phyloP scores from a whole-genome alignment of 1,284 basidiomycete genomes.

The Vanrija humicola region DNA sequence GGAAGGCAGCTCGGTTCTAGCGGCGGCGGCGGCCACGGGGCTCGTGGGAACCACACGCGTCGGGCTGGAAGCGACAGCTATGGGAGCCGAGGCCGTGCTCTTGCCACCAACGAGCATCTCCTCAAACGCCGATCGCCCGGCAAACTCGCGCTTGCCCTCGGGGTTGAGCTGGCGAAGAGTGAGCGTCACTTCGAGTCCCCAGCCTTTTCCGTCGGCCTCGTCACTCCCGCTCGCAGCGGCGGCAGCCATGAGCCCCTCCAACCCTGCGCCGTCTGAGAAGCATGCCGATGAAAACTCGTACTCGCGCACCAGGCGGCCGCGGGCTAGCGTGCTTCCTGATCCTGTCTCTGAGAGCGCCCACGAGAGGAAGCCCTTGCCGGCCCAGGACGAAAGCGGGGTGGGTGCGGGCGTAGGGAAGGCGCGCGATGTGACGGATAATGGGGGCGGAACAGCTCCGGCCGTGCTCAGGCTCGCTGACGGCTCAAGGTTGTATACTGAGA shows the following conservation, averaged over 20 bases:
- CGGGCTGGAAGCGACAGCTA: slow-evolving; percentile 11
- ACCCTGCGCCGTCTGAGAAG: slow-evolving; percentile 32
- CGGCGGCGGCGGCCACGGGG: not conserved
- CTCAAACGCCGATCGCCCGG: slow-evolving; percentile 33
- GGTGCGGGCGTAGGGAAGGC: slow-evolving; percentile 4
- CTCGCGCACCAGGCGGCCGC: slow-evolving; percentile 35
- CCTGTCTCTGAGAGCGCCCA: slow-evolving; percentile 35
- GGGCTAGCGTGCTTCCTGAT: slow-evolving; percentile 30
- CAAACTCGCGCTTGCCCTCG: slow-evolving; percentile 35
- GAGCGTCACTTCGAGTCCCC: slow-evolving; percentile 43
- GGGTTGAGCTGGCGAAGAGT: slow-evolving; percentile 39
- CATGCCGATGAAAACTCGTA: slow-evolving; percentile 35
- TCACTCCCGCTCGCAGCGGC: slow-evolving; percentile 12
- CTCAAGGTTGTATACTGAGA: slow-evolving; percentile 45
- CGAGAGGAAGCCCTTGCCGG: slow-evolving; percentile 42
- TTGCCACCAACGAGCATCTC: slow-evolving; percentile 29
- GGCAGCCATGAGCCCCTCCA: slow-evolving; percentile 42
- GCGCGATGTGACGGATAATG: not conserved
- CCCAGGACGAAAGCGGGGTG: slow-evolving; percentile 23
- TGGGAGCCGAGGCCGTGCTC: slow-evolving; percentile 10
- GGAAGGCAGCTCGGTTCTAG: too few species aligned
- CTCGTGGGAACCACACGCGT: not conserved
- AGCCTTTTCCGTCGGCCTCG: slow-evolving; percentile 36
- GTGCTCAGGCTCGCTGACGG: slow-evolving; percentile 16
- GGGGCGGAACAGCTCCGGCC: slow-evolving; percentile 13